Evolutionary conservation across 23 red algal species (phyloP).

Genomic region (Gracilaria caudata): DNA sequence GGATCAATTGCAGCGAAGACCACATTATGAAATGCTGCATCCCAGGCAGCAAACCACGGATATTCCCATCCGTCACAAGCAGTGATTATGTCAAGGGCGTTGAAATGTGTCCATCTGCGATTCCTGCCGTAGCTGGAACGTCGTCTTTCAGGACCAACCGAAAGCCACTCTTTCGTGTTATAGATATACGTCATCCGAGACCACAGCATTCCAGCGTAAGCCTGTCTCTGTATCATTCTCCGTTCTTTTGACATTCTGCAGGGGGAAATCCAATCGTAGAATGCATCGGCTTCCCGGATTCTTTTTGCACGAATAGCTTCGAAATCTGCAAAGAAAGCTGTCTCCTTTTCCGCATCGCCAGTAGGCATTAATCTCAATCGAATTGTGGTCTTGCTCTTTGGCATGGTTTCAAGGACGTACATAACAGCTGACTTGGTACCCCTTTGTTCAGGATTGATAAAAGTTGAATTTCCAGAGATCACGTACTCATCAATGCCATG

Average conservation of each 20-base stretch:
- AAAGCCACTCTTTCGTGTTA: background rate
- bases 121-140: slow-evolving; percentile 1
- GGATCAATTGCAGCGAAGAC: background rate
- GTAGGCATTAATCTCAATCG: slow-evolving; percentile 6
- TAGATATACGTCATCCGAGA: slow-evolving; percentile 10
- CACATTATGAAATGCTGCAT: background rate
- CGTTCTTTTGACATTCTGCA: background rate
- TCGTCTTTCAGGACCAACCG: slow-evolving; percentile 7
- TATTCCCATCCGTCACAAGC: slow-evolving; percentile 2
- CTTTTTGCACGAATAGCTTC: background rate
- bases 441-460: background rate
- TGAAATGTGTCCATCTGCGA: background rate
- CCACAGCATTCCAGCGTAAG: slow-evolving; percentile 2
- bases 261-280: background rate
- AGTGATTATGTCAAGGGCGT: background rate
- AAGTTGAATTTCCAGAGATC: background rate
- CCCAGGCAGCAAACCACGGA: slow-evolving; percentile 6
- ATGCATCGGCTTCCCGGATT: background rate
- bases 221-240: slow-evolving; percentile 5
- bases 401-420: background rate
- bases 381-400: background rate
- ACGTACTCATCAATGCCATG: slow-evolving; percentile 6
- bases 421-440: slow-evolving; percentile 1
- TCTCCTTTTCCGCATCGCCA: background rate
- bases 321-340: background rate